These are phyloP conservation scores for Rhododendron henanense DNA, from an alignment of 148 eudicot genomes.

Conservation along the genomic window DNA sequence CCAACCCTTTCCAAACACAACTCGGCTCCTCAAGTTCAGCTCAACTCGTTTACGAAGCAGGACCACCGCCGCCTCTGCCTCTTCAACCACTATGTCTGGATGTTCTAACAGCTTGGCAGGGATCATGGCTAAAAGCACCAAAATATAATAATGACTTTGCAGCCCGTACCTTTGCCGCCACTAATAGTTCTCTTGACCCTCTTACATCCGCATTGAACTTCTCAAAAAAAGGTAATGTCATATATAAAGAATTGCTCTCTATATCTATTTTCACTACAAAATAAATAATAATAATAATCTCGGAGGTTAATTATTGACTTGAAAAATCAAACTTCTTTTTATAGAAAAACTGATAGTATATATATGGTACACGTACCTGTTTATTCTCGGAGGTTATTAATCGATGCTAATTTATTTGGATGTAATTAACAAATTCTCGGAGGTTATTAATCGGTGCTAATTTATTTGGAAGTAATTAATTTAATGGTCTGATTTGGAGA, in stretches of 20 bases:
- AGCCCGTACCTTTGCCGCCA: not conserved
- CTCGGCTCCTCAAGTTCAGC: not conserved
- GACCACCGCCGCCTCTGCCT: not conserved
- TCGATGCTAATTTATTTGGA: no score
- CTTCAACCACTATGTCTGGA: constrained; percentile 25
- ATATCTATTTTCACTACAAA: no score
- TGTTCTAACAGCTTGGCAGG: constrained; percentile 25
- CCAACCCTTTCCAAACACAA: not conserved
- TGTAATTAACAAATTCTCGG: no score
- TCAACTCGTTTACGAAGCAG: not conserved
- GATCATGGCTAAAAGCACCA: not conserved
- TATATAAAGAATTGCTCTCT: not conserved
- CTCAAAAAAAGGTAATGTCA: not conserved
- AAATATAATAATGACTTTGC: not conserved
- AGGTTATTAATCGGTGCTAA: no score
- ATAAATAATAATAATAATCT: no score
- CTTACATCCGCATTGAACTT: not conserved
- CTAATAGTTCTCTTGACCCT: not conserved
- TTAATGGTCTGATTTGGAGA: no score
- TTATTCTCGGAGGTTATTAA: no score
- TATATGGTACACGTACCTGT: no score
- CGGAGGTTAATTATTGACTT: no score
- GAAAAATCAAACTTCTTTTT: no score
- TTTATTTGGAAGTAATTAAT: no score
- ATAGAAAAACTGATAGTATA: no score